Evolutionary conservation across 75 land plant species (phyloP).

Genomic region (Isoetes taiwanensis): DNA sequence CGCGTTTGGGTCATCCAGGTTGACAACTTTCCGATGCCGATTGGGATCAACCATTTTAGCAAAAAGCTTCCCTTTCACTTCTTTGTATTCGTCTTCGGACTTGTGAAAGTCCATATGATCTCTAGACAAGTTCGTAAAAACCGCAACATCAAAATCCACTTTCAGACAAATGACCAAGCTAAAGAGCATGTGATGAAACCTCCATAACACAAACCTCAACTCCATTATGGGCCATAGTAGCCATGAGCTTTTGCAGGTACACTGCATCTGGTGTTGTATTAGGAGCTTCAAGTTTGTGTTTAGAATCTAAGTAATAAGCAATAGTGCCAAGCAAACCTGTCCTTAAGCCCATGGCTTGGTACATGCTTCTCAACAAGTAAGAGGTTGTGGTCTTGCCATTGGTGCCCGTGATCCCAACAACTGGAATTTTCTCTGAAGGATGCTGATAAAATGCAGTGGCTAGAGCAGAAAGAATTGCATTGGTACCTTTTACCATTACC

Average conservation of each 20-base stretch:
- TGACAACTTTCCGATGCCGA: constrained; percentile 21
- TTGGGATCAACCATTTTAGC: constrained; percentile 27
- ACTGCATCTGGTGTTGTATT: constrained; percentile 28
- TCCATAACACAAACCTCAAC: constrained; percentile 89
- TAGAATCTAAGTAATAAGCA: constrained; percentile 16
- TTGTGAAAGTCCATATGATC: constrained; percentile 35
- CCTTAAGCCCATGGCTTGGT: constrained; percentile 61
- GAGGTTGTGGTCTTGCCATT: constrained; percentile 70
- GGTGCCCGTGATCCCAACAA: constrained; percentile 30
- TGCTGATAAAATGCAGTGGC: constrained; percentile 22
- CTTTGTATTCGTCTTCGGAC: constrained; percentile 22
- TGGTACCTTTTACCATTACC: constrained; percentile 35
- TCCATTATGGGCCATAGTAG: constrained; percentile 34
- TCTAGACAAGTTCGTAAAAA: constrained; percentile 29
- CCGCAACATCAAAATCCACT: constrained; percentile 86
- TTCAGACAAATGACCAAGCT: constrained; percentile 48
- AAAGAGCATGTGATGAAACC: constrained; percentile 56
- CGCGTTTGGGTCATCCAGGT: constrained; percentile 28
- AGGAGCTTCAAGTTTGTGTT: constrained; percentile 17
- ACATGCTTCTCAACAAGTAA: constrained; percentile 54
- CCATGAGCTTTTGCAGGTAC: constrained; percentile 22
- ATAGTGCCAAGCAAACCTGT: constrained; percentile 27
- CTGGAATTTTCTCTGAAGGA: constrained; percentile 21
- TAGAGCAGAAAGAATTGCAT: constrained; percentile 22
- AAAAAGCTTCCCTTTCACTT: constrained; percentile 24